These are phyloP conservation scores for Niveomyces coronatus DNA, from an alignment of 2,329 filamentous ascomycete genomes.

Conservation along the genomic window DNA sequence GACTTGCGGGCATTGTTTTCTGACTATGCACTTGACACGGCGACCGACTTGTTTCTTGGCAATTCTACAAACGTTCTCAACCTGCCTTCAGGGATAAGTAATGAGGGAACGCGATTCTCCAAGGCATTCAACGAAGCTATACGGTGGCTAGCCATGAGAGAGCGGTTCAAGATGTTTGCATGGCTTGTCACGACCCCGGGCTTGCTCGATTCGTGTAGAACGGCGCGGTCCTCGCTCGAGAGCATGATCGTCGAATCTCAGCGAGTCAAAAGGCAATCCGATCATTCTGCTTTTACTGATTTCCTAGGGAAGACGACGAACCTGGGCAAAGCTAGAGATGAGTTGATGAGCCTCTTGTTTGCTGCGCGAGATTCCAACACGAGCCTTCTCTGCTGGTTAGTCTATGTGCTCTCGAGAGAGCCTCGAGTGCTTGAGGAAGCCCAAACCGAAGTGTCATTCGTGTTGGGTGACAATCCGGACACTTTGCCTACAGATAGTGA, in stretches of 20 bases:
- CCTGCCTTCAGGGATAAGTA: not conserved
- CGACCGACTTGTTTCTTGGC: constrained; percentile 4
- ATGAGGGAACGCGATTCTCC: constrained; percentile 3
- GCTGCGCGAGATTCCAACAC: constrained; percentile 5
- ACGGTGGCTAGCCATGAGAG: constrained; percentile 4
- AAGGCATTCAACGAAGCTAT: constrained; percentile 3
- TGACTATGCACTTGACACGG: constrained; percentile 4
- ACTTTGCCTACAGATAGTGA: constrained; percentile 1
- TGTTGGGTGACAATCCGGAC: not conserved
- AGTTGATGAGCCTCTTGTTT: constrained; percentile 6
- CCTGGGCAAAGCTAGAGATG: constrained; percentile 2
- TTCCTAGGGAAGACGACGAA: constrained; percentile 2
- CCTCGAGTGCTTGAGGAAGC: constrained; percentile 2
- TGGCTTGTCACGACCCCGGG: constrained; percentile 6
- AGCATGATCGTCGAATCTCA: constrained; percentile 8
- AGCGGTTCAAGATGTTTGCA: constrained; percentile 9
- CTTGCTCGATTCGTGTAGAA: not conserved
- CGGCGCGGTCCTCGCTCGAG: constrained; percentile 8
- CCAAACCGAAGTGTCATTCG: constrained; percentile 2
- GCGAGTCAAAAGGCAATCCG: not conserved
- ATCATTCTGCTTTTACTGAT: not conserved
- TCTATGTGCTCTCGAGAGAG: constrained; percentile 8
- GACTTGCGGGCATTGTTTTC: not conserved
- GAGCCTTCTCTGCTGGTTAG: constrained; percentile 8
- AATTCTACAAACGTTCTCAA: constrained; percentile 4